phyloP scores from a whole-genome alignment of 208 protist species.

The Leishmania braziliensis region DNA sequence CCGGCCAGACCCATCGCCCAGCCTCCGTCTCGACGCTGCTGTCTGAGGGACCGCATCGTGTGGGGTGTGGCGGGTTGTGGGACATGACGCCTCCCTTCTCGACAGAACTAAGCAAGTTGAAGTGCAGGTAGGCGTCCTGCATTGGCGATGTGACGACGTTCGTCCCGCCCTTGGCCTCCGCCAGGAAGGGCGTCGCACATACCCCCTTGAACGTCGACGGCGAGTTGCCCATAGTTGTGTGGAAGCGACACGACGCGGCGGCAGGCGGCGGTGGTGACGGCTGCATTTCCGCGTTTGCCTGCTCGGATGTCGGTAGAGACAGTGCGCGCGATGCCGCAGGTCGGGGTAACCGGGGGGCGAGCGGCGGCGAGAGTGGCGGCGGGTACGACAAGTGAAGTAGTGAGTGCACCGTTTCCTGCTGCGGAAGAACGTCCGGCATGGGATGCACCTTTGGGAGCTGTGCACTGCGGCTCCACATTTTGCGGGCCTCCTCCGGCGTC shows the following conservation, averaged over 20 bases:
- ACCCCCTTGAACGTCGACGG: neutral
- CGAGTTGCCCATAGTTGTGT: neutral
- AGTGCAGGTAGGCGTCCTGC: neutral
- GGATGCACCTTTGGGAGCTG: conserved; percentile 6
- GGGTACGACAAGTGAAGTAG: neutral
- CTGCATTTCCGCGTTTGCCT: neutral
- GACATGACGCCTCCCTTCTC: neutral
- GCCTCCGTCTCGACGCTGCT: neutral
- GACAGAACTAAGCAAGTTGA: neutral
- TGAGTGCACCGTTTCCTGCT: neutral
- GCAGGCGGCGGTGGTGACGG: neutral
- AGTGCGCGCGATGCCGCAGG: neutral
- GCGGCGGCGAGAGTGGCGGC: neutral
- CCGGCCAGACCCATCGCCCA: neutral
- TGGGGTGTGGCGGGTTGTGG: neutral
- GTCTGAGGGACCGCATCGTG: neutral
- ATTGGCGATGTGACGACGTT: neutral
- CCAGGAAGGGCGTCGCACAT: neutral
- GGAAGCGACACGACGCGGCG: neutral
- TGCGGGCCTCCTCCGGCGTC: conserved; percentile 14
- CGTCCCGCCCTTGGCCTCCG: neutral
- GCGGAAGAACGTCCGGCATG: neutral
- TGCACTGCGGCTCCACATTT: conserved; percentile 28
- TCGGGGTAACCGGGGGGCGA: neutral
- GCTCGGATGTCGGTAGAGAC: neutral